phyloP scores from a whole-genome alignment of 805 yeast species.

The Schizosaccharomyces pombe region DNA sequence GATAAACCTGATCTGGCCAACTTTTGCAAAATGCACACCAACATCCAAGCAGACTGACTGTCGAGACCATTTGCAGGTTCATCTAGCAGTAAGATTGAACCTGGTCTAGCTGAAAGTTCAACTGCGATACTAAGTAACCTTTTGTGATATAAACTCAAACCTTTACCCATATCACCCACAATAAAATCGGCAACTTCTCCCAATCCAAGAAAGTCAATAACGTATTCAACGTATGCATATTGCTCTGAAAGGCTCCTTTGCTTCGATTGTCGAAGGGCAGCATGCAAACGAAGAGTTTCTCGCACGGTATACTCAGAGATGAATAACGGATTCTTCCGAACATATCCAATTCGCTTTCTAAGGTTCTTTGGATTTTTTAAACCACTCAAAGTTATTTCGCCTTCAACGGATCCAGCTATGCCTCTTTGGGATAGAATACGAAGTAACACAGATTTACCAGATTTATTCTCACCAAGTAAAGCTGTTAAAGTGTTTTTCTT shows the following conservation, averaged over 20 bases:
- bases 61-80: slow-evolving; percentile 98
- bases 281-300: slow-evolving; percentile 46
- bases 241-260: slow-evolving; percentile 30
- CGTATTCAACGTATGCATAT: slow-evolving; percentile 39
- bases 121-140: slow-evolving; percentile 43
- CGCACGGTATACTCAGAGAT: slow-evolving; percentile 42
- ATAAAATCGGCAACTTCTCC: slow-evolving; percentile 41
- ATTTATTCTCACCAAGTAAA: slow-evolving; percentile 56
- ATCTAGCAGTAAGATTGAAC: slow-evolving; percentile 61
- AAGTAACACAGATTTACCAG: slow-evolving; percentile 55
- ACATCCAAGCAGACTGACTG: slow-evolving; percentile 45
- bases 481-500: slow-evolving; percentile 68
- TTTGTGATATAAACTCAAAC: slow-evolving; percentile 38
- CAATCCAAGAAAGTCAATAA: slow-evolving; percentile 42
- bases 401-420: slow-evolving; percentile 46
- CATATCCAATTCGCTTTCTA: slow-evolving; percentile 46
- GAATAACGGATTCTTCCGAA: slow-evolving; percentile 58
- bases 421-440: slow-evolving; percentile 51
- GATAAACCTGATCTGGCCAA: slow-evolving; percentile 37
- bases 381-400: slow-evolving; percentile 46
- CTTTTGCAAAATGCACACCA: slow-evolving; percentile 36
- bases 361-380: slow-evolving; percentile 34
- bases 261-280: slow-evolving; percentile 41
- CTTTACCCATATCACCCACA: slow-evolving; percentile 55
- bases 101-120: slow-evolving; percentile 41